A percentile compares a stretch with the other conserved stretches of the same genome.
Evolutionary conservation across 441 rosid genomes (phyloP).

Genomic region (Adansonia rubrostipa): DNA sequence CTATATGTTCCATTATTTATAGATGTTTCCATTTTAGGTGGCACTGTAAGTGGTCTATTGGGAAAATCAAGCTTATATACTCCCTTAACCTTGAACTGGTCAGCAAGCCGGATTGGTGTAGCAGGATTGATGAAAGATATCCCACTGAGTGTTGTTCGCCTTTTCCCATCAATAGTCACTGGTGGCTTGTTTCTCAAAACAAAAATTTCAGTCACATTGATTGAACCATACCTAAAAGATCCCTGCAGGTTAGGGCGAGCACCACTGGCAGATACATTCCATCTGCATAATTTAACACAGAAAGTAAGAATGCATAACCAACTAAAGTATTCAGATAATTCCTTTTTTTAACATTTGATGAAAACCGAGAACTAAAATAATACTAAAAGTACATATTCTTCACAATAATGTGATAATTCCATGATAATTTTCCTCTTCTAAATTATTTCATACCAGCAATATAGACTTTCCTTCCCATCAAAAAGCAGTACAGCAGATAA

Average conservation of each 20-base stretch:
- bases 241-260: constrained; percentile 99
- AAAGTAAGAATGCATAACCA: constrained; percentile 13
- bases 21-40: constrained; percentile 64
- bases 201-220: constrained; percentile 85
- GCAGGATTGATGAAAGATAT: constrained; percentile 75
- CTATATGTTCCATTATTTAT: constrained; percentile 85
- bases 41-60: constrained; percentile 65
- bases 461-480: background rate
- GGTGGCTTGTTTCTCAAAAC: constrained; percentile 70
- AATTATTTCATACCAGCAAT: background rate
- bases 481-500: background rate
- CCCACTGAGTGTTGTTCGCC: constrained; percentile 70
- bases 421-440: background rate
- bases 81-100: constrained; percentile 68
- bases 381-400: background rate
- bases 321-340: background rate
- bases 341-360: background rate
- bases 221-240: constrained; percentile 84
- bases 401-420: background rate
- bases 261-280: constrained; percentile 89
- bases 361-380: background rate
- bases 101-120: constrained; percentile 88
- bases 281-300: constrained; percentile 46
- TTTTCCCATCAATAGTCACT: constrained; percentile 66
- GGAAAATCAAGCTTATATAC: constrained; percentile 92